Evolutionary conservation across 768 basidiomycete species (phyloP).

Genomic region (Tubosaeta brunneosetosa): DNA sequence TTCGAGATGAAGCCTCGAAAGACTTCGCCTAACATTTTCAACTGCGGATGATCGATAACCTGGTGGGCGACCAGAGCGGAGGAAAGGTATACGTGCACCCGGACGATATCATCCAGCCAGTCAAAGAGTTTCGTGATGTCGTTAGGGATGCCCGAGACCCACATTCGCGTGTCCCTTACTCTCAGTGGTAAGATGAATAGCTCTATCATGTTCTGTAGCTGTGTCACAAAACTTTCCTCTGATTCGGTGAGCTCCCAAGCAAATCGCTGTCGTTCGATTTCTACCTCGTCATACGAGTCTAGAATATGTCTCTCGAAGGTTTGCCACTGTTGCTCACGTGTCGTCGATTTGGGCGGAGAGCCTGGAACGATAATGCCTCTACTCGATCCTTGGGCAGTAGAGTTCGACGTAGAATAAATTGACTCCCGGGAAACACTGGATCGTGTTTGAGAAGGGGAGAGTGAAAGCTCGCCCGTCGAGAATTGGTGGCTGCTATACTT

Average conservation of each 20-base stretch:
- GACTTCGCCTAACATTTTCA: conserved; percentile 53
- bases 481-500: background rate
- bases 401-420: conserved; percentile 20
- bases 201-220: conserved; percentile 59
- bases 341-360: background rate
- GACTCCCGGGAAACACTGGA: conserved; percentile 23
- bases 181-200: conserved; percentile 78
- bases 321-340: conserved; percentile 22
- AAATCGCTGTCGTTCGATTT: conserved; percentile 60
- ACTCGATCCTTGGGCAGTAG: conserved; percentile 10
- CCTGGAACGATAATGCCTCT: conserved; percentile 4
- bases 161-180: conserved; percentile 59
- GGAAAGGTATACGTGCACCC: conserved; percentile 65
- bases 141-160: conserved; percentile 77
- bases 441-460: conserved; percentile 10
- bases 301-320: conserved; percentile 18
- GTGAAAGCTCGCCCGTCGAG: conserved; percentile 7
- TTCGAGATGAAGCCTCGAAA: conserved; percentile 58
- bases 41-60: conserved; percentile 38
- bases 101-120: conserved; percentile 84
- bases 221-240: conserved; percentile 65
- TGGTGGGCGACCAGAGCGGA: conserved; percentile 42
- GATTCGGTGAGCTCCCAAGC: conserved; percentile 66
- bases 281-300: conserved; percentile 40
- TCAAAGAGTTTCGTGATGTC: conserved; percentile 73